A percentile compares a stretch with the other conserved stretches of the same genome.
Evolutionary conservation across 2,329 filamentous ascomycete genomes (phyloP).

Genomic region (Fusarium xylarioides): DNA sequence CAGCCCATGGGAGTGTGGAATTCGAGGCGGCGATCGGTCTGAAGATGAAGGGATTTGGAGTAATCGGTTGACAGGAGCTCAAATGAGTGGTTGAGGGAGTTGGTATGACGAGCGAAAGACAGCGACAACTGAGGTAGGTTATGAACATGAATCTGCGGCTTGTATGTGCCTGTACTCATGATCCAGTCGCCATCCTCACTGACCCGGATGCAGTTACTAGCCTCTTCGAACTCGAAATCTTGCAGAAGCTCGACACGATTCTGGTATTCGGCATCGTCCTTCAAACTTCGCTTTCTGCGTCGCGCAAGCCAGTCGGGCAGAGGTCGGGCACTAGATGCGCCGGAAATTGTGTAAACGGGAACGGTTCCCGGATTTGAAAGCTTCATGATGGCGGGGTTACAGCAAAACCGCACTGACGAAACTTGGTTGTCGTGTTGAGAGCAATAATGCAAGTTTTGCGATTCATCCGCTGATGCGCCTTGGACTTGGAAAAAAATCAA

Average conservation of each 20-base stretch:
- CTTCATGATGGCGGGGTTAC: constrained; percentile 66
- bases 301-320: constrained; percentile 95
- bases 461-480: constrained; percentile 17
- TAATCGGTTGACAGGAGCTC: constrained; percentile 89
- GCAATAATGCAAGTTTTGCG: constrained; percentile 30
- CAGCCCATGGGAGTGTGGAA: constrained; percentile 91
- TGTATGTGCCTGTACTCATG: constrained; percentile 87
- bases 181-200: constrained; percentile 98
- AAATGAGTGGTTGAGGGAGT: constrained; percentile 91
- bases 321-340: constrained; percentile 84
- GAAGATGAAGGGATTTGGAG: constrained; percentile 92
- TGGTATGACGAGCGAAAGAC: constrained; percentile 93
- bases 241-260: constrained; percentile 95
- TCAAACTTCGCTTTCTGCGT: constrained; percentile 88
- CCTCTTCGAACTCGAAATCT: constrained; percentile 97
- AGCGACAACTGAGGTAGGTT: constrained; percentile 91
- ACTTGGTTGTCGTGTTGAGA: constrained; percentile 16
- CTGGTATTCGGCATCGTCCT: constrained; percentile 91
- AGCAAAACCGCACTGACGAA: constrained; percentile 22
- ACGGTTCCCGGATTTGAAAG: constrained; percentile 83
- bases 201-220: constrained; percentile 86
- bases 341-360: constrained; percentile 94
- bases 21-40: constrained; percentile 89
- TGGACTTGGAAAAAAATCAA: constrained; percentile 43
- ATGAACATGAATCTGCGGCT: constrained; percentile 84